These are phyloP conservation scores for Dimargaris verticillata DNA, from an alignment of 192 early-diverging fungal species.

Conservation along the genomic window DNA sequence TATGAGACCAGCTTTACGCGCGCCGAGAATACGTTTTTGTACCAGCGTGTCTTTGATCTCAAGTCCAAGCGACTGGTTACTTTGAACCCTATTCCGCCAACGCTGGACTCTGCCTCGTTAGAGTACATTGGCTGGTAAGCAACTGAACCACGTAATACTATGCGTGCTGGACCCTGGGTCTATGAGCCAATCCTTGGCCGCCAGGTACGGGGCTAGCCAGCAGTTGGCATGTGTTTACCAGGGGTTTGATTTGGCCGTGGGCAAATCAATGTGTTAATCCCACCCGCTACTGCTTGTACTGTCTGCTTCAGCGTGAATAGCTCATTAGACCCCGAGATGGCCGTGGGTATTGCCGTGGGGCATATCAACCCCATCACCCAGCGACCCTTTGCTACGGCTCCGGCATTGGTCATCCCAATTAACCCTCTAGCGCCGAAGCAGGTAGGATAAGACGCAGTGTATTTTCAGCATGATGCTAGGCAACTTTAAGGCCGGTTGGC, in stretches of 20 bases:
- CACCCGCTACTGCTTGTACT: neutral
- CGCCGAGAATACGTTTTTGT: conserved; percentile 76
- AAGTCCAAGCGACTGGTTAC: conserved; percentile 26
- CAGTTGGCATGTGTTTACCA: too few relatives aligned
- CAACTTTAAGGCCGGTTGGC: neutral
- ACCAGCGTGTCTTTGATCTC: conserved; percentile 82
- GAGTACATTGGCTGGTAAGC: conserved; percentile 45
- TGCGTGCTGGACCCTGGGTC: too few relatives aligned
- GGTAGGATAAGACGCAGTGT: too few relatives aligned
- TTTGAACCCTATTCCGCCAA: conserved; percentile 33
- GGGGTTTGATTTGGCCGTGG: too few relatives aligned
- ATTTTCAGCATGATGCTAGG: too few relatives aligned
- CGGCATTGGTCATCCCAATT: neutral
- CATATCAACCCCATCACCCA: conserved; percentile 44
- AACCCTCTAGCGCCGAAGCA: neutral
- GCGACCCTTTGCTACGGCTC: conserved; percentile 18
- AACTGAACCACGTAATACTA: too few relatives aligned
- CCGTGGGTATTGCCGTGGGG: conserved; percentile 40
- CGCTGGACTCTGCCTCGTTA: conserved; percentile 18
- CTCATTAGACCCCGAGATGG: conserved; percentile 27
- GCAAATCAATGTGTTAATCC: too few relatives aligned
- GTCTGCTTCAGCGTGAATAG: conserved; percentile 16
- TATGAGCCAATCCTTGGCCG: too few relatives aligned
- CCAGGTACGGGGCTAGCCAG: too few relatives aligned
- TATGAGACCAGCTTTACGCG: conserved; percentile 52